Evolutionary conservation across 345 rosid genomes (phyloP), one percentile per base, ranked within the genome.

Genomic region (Isatis tinctoria): DNA sequence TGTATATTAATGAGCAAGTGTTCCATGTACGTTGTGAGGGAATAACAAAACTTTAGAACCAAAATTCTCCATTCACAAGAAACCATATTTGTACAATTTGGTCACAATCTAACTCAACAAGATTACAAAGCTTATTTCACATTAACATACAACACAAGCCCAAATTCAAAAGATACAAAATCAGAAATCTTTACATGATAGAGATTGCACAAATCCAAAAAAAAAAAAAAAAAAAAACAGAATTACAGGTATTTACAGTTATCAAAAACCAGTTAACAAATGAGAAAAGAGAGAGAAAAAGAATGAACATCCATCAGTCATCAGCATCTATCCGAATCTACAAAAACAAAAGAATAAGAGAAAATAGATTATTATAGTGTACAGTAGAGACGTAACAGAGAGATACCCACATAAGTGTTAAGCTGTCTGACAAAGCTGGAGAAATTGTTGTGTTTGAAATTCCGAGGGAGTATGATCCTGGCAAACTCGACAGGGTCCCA

Each of bases 391-490:
- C 53, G 79, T 76, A 2, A 54, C 72, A 83, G 69, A 57, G 69
- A 56, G 69, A 85, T 94, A 91, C 97, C 81, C 74, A 95, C 99
- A 69, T 92, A 95, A 84, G 99, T 95, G 79, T 92, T 95, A 61
- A 95, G 88, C 82, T 95, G 98, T 61, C 98, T 85, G 72, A 94
- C 95, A 70, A 94, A 94, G 77, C 99, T 95, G 78, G 99, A 92
- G 87, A 95, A 92, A 58, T 95, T 95, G 77, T 86, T 87, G 83
- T 95, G 99, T 88, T 95, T 95, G 88, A 95, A 95, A 60, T 86
- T 86, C 64, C 92, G 70, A 0, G 99, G 99, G 51, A 95, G 97
- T 11, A 90, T 78, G 69, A 78, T 22, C 76, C 91, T 83, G 2
- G 99, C 78, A 56, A 95, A 92, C 70, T 95, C 98, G 6, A 89